phyloP scores from a whole-genome alignment of 257 asterid species.

The Plantago ovata region DNA sequence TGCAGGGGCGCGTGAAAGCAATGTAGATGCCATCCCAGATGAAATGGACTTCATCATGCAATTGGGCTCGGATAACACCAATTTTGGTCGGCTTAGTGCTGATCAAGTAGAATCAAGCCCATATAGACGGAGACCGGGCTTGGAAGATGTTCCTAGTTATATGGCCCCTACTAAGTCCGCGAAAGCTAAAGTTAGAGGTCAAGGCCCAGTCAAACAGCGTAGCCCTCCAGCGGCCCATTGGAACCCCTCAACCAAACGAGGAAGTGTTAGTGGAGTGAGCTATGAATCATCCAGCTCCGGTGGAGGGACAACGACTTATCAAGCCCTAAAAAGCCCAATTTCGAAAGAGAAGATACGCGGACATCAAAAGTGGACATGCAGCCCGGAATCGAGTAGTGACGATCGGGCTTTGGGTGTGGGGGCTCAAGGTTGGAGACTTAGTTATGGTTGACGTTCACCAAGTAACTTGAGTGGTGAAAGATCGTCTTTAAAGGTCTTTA shows the following conservation, averaged over 20 bases:
- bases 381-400: slow-evolving; percentile 76
- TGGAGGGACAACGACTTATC: slow-evolving; percentile 44
- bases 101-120: slow-evolving; percentile 45
- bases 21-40: slow-evolving; percentile 47
- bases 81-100: slow-evolving; percentile 28
- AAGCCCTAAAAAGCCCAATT: slow-evolving; percentile 65
- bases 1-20: slow-evolving; percentile 37
- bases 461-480: background rate
- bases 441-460: slow-evolving; percentile 33
- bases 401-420: slow-evolving; percentile 49
- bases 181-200: slow-evolving; percentile 62
- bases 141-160: slow-evolving; percentile 52
- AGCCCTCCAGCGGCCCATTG: slow-evolving; percentile 43
- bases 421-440: slow-evolving; percentile 42
- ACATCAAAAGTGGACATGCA: slow-evolving; percentile 45
- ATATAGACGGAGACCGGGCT: slow-evolving; percentile 22
- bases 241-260: slow-evolving; percentile 56
- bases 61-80: slow-evolving; percentile 16
- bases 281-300: slow-evolving; percentile 58
- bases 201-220: slow-evolving; percentile 37
- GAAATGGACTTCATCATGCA: slow-evolving; percentile 38
- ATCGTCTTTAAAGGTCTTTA: slow-evolving; percentile 18
- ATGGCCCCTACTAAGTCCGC: slow-evolving; percentile 93
- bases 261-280: slow-evolving; percentile 28
- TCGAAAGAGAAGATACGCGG: slow-evolving; percentile 33